Base-by-base conservation (phyloP, 495 filamentous ascomycete species). In the Penicillium waksmanii region DNA sequence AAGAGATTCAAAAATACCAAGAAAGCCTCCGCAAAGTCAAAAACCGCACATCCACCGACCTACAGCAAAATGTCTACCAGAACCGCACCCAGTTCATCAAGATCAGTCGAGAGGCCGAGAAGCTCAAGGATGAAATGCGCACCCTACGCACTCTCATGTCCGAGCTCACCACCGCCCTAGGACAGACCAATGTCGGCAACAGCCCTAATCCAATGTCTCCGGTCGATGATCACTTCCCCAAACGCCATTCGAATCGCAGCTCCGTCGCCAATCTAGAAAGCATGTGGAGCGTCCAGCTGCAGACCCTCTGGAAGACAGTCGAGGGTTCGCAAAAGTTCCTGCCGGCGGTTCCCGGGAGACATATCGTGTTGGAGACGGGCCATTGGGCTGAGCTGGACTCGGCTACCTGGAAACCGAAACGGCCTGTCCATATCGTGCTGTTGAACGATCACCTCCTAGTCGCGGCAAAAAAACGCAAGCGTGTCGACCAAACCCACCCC, bases 41-140 rank as follows among this genome's bases (percentile, higher is more conserved):
- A 67, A 87, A 86, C 61, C 85, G 91, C 36, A 93, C 92, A 1
- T 92, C 93, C 3, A 86, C 86, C 33, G 92, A 98, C 66, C 81
- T 99, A 10, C 96, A 98, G 67, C 90, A 96, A 66, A 99, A 92
- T 78, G 92, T 99, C 34, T 97, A 94, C 73, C 93, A 97, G 68
- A 99, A 99, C 73, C 87, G 95, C 47, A 96, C 93, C 0, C 94
- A 98, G 66, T 99, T 99, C 74, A 96, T 99, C 80, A 94, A 96
- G 66, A 98, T 99, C 73, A 96, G 92, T 72, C 95, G 97, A 76
- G 96, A 99, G 74, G 96, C 96, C 3, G 95, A 99, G 67, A 97
- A 96, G 73, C 84, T 99, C 53, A 98, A 97, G 69, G 84, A 87
- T 47, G 95, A 99, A 73, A 98, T 99, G 94, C 86, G 93, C 21